These are phyloP conservation scores for Heritiera fomes DNA, from an alignment of 345 rosid species.

Conservation along the genomic window DNA sequence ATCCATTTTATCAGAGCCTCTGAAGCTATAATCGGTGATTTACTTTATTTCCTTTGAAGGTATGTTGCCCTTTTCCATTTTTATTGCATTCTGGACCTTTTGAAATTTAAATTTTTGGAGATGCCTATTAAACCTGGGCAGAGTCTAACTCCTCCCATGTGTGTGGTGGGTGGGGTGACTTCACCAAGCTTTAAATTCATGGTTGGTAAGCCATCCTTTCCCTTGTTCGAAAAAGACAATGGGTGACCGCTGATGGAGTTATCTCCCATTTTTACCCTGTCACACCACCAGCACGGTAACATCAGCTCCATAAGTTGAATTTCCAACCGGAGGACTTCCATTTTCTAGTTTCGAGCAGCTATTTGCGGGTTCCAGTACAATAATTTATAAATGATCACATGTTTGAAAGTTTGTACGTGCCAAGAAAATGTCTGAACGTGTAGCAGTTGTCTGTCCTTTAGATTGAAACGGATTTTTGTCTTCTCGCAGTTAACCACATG, in stretches of 20 bases:
- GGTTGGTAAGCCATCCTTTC: background rate
- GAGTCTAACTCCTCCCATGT: background rate
- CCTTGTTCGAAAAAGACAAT: background rate
- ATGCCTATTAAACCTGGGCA: background rate
- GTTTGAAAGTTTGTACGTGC: background rate
- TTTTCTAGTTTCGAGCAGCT: background rate
- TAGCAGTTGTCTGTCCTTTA: too few relatives aligned
- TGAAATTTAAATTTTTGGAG: background rate
- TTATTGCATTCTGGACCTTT: background rate
- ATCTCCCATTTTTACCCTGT: background rate
- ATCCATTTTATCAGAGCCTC: background rate
- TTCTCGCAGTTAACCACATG: too few relatives aligned
- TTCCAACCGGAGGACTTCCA: background rate
- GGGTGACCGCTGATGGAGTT: background rate
- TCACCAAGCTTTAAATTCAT: conserved; percentile 5
- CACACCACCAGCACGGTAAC: background rate
- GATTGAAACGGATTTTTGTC: too few relatives aligned
- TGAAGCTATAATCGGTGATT: background rate
- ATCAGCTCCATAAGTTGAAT: background rate
- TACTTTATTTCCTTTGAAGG: background rate
- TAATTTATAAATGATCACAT: background rate
- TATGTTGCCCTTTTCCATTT: background rate
- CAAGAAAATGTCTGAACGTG: background rate
- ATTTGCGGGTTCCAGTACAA: background rate
- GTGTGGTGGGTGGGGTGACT: background rate